Base-by-base conservation (phyloP, 208 protist species). In the Angomonas deanei region DNA sequence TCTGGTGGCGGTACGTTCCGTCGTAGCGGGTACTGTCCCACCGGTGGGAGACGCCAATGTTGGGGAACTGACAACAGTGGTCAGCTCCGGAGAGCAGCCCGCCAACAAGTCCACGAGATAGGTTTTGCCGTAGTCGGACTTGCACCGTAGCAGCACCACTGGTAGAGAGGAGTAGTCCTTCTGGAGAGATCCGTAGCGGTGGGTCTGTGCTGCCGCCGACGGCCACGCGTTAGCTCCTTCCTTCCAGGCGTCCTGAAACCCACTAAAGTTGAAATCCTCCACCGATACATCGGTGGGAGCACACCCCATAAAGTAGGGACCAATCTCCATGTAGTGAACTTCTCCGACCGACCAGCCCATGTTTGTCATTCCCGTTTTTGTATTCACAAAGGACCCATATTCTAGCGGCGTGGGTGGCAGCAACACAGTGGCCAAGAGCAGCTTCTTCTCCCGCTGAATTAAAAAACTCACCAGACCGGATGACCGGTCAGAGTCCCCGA, bases 251-350 rank as follows among this genome's bases (percentile, higher is more conserved):
- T 42, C 15, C 36, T 42, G 36, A n/a, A 42, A n/a, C 11, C 15
- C 36, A 42, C 36, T 8, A n/a, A 56, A 8, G 50, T 31, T 6
- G 28, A 56, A 26, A 4, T 56, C 23, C 23, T 32, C 23, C 28
- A 56, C 6, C 50, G 28, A 4, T 13, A 56, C 50, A 17, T 56
- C 26, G 50, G 2, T n/a, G 32, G 15, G 11, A 15, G 21, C 49
- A 6, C 64, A 28, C 24, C 36, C 0, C 52, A 34, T n/a, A 38
- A 77, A 8, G 46, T 52, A 23, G 19, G 49, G 21, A 10, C 80
- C 76, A 21, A 86, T 42, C 36, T 91, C 81, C 38, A 80, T 66
- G 23, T 81, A 82, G 49, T 81, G 74, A 2, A 78, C 70, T 23
- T 82, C 72, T 5, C 85, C 85, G 15, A 80, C 58, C 13, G 66